phyloP scores from a whole-genome alignment of 2,329 filamentous ascomycete species.

The Aureobasidium sp. region DNA sequence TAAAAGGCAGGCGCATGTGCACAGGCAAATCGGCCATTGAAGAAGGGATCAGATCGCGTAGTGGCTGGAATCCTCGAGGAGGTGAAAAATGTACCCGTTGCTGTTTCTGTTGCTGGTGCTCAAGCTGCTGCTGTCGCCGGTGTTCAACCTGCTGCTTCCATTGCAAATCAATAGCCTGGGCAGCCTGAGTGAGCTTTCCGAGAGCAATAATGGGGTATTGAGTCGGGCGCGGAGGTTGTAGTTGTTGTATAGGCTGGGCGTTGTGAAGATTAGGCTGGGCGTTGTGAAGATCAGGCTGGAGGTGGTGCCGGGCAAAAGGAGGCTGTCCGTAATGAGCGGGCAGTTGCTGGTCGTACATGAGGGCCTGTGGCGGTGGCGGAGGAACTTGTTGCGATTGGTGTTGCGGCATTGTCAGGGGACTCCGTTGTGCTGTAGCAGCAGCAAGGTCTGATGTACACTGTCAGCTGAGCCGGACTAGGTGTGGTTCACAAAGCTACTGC shows the following conservation, averaged over 20 bases:
- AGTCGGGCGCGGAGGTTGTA: constrained; percentile 4
- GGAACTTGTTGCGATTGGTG: constrained; percentile 24
- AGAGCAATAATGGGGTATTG: constrained; percentile 17
- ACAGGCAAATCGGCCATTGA: no score
- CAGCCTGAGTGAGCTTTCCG: constrained; percentile 16
- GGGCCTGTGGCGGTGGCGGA: constrained; percentile 21
- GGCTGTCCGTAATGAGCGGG: constrained; percentile 17
- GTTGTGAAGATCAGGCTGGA: constrained; percentile 37
- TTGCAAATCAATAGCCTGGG: constrained; percentile 11
- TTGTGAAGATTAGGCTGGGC: constrained; percentile 17
- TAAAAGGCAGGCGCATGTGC: constrained; percentile 49
- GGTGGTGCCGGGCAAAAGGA: constrained; percentile 28
- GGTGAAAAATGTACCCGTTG: constrained; percentile 16
- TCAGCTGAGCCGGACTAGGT: neutral
- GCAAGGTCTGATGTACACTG: no score
- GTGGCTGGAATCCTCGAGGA: constrained; percentile 6
- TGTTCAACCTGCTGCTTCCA: no score
- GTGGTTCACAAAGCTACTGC: constrained; percentile 33
- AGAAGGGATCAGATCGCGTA: no score
- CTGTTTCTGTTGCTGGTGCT: constrained; percentile 11
- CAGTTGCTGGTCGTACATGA: constrained; percentile 15
- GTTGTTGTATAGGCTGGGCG: no score
- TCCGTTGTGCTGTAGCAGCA: no score
- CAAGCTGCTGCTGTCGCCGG: constrained; percentile 3
- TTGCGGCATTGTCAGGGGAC: constrained; percentile 38